Conservation (phyloP, 1,284 basidiomycete genomes). For the Somion occarium region DNA sequence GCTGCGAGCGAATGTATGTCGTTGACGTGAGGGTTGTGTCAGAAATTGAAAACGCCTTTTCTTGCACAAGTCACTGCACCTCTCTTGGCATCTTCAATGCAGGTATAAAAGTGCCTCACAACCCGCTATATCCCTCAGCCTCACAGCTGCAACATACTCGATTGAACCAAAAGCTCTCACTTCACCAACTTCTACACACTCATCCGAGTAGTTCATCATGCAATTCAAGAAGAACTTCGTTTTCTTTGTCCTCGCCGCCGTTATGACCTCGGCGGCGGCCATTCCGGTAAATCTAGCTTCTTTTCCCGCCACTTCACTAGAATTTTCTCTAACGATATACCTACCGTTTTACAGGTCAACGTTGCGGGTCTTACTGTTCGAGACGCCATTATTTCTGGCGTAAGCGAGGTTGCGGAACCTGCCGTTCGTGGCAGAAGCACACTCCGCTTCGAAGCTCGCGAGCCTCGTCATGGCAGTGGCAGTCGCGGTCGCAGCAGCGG, state of each 20-base stretch:
- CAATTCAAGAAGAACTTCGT: slow-evolving; percentile 33
- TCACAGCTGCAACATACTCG: background rate
- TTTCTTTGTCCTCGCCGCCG: slow-evolving; percentile 29
- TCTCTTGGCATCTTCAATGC: background rate
- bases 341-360: slow-evolving; percentile 6
- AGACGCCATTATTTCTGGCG: slow-evolving; percentile 16
- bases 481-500: slow-evolving; percentile 9
- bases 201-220: slow-evolving; percentile 15
- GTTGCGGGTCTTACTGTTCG: slow-evolving; percentile 14
- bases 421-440: slow-evolving; percentile 14
- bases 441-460: slow-evolving; percentile 11
- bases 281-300: slow-evolving; percentile 24
- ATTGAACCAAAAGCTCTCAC: background rate
- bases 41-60: background rate
- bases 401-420: slow-evolving; percentile 11
- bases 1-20: background rate
- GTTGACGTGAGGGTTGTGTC: background rate
- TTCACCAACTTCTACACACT: background rate
- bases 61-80: background rate
- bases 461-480: slow-evolving; percentile 15
- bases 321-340: background rate
- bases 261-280: slow-evolving; percentile 25
- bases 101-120: background rate
- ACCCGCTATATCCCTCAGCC: background rate
- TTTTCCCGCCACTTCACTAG: background rate